phyloP scores from a whole-genome alignment of 805 yeast species.

The Lachancea sp. region DNA sequence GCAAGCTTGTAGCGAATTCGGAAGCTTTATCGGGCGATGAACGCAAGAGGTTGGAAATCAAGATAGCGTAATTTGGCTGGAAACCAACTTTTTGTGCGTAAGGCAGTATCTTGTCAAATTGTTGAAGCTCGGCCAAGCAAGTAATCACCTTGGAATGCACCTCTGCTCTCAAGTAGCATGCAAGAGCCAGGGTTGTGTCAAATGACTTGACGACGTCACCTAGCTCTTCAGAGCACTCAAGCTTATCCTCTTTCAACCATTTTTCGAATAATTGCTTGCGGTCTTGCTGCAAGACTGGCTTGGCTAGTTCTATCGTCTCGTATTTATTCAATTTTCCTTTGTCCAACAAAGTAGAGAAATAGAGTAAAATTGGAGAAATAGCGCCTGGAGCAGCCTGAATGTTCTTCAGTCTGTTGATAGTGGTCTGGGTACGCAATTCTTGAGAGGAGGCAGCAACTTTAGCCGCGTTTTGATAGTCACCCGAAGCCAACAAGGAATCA shows the following conservation, averaged over 20 bases:
- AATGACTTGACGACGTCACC: conserved; percentile 93
- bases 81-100: conserved; percentile 85
- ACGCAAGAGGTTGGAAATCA: conserved; percentile 86
- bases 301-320: conserved; percentile 91
- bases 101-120: conserved; percentile 91
- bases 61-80: conserved; percentile 81
- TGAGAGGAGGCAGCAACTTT: conserved; percentile 94
- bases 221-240: conserved; percentile 91
- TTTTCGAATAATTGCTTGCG: conserved; percentile 90
- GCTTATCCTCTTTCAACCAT: conserved; percentile 92
- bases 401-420: conserved; percentile 85
- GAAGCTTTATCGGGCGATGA: conserved; percentile 97
- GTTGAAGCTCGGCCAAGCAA: conserved; percentile 89
- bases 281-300: conserved; percentile 92
- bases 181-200: conserved; percentile 80
- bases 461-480: conserved; percentile 89
- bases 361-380: conserved; percentile 88
- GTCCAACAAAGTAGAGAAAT: conserved; percentile 85
- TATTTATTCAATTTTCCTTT: conserved; percentile 86
- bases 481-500: conserved; percentile 72
- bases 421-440: conserved; percentile 87
- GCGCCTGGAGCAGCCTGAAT: conserved; percentile 91
- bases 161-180: conserved; percentile 80
- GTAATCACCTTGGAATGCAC: conserved; percentile 85
- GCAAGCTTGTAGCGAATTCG: conserved; percentile 86